Evolutionary conservation across 2,329 filamentous ascomycete genomes (phyloP).

Genomic region (Stachybotrys echinatus): DNA sequence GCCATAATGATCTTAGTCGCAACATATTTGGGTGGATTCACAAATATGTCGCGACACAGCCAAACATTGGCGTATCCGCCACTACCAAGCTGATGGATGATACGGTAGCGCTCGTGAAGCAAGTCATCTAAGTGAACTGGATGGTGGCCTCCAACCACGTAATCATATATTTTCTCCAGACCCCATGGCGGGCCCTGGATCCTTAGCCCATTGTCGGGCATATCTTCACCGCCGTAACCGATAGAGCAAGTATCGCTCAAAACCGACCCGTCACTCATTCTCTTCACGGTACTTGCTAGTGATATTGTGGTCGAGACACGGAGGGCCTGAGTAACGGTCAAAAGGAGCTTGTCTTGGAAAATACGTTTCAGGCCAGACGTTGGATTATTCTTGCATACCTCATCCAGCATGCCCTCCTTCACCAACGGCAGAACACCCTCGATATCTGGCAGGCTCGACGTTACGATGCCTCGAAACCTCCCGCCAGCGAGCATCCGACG

Average conservation of each 20-base stretch:
- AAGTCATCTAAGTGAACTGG: constrained; percentile 36
- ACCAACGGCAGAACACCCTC: too few relatives aligned
- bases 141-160: constrained; percentile 34
- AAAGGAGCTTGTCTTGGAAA: too few relatives aligned
- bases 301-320: too few relatives aligned
- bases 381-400: too few relatives aligned
- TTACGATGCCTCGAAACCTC: too few relatives aligned
- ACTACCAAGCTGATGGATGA: constrained; percentile 38
- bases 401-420: too few relatives aligned
- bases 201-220: neutral
- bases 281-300: too few relatives aligned
- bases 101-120: constrained; percentile 29
- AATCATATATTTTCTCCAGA: constrained; percentile 17
- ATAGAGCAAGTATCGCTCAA: neutral
- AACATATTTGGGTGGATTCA: constrained; percentile 13
- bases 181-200: neutral
- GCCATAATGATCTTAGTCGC: constrained; percentile 26
- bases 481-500: too few relatives aligned
- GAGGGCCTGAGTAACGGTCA: too few relatives aligned
- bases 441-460: too few relatives aligned
- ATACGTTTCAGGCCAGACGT: too few relatives aligned
- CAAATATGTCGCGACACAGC: constrained; percentile 28
- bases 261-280: neutral
- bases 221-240: neutral
- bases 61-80: constrained; percentile 40